Percentiles rank a stretch among this genome's conserved stretches.
Evolutionary conservation across 495 filamentous ascomycete genomes (phyloP).

Genomic region (Astrocystis sublimbata): DNA sequence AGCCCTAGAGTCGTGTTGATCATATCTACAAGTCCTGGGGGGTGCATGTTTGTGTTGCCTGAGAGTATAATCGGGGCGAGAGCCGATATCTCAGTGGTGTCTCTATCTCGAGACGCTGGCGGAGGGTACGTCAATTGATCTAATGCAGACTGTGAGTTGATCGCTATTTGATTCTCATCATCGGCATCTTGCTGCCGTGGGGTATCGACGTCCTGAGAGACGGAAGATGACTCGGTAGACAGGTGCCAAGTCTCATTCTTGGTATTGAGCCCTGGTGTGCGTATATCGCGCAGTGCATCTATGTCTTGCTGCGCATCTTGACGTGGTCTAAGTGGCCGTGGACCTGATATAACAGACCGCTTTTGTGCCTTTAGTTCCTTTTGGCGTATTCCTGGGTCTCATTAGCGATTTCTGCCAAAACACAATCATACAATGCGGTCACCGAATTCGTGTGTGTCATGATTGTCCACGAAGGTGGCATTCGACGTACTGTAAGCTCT

Average conservation of each 20-base stretch:
- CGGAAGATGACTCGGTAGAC: background rate
- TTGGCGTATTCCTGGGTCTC: slow-evolving; percentile 3
- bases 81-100: background rate
- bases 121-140: background rate
- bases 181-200: background rate
- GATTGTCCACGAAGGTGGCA: background rate
- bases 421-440: background rate
- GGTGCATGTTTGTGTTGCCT: background rate
- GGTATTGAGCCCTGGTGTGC: background rate
- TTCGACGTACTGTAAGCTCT: slow-evolving; percentile 42
- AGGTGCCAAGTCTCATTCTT: background rate
- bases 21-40: background rate
- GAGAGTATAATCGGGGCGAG: background rate
- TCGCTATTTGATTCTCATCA: background rate
- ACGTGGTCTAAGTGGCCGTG: slow-evolving; percentile 2
- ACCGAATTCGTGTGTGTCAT: background rate
- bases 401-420: background rate
- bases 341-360: background rate
- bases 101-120: background rate
- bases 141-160: background rate
- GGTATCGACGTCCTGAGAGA: background rate
- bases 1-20: background rate
- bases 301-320: background rate
- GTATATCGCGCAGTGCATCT: background rate
- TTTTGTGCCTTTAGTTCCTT: slow-evolving; percentile 6